Base-by-base conservation (phyloP, 352 stramenopile species). In the Halophytophthora polymorphica region DNA sequence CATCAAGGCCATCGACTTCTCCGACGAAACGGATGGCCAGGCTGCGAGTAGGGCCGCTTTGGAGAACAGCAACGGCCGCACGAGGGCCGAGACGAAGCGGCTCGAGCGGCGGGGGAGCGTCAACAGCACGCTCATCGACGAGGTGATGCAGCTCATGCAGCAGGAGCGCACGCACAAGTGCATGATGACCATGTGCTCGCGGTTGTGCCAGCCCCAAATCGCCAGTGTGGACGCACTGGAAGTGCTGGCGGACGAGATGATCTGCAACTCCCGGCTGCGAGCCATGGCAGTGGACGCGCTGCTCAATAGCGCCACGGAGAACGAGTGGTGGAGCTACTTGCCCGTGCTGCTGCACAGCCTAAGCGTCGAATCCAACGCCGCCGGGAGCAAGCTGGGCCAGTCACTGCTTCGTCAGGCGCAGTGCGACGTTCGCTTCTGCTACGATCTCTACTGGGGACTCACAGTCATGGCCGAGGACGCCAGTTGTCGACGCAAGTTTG, bases 151-250 rank as follows among this genome's bases (percentile, higher is more conserved):
- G 18, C 43, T 93, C 33, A 64, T 93, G 31, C 70, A 78, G 43
- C 72, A 85, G 46, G 67, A 85, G 34, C 78, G 83, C 7, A 68
- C 64, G 45, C 70, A 88, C 58, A 93, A 88, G 52, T 93, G 83
- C 48, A 93, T 93, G 83, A 54, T 93, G 34, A 93, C 83, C 0
- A 93, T 93, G 83, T 93, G 83, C 52, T 91, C 80, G 35, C 76
- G 83, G 7, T 65, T 93, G 8, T 93, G 83, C 41, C 77, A 90
- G 39, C 70, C 69, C 0, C 74, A 91, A 45, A 68, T 93, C 28
- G 71, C 69, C 25, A 89, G 80, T 18, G 80, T 93, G 5, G 83
- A 93, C 44, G 80, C 83, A 25, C 61, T 93, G 2, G 83, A 93
- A 53, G 77, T 93, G 34, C 62, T 93, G 12, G 69, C 83, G 0